These are phyloP conservation scores for Stenocarpella maydis DNA, from an alignment of 2,329 filamentous ascomycete species.

Conservation along the genomic window DNA sequence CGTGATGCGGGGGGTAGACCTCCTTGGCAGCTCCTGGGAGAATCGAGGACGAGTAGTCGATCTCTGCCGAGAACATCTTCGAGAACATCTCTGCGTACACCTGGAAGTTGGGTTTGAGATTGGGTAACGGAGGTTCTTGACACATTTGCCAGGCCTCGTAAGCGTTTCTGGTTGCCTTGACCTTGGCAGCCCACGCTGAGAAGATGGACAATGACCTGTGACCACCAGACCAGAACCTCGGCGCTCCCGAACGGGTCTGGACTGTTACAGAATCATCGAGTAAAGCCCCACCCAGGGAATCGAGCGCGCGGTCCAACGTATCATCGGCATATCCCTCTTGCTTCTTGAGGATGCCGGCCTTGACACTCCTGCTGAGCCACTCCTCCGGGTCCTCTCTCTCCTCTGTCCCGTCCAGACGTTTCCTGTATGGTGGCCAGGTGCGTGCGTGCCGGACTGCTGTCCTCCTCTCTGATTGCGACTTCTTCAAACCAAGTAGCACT, in stretches of 20 bases:
- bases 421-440: slow-evolving; percentile 69
- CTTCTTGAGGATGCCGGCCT: slow-evolving; percentile 61
- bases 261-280: slow-evolving; percentile 63
- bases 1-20: slow-evolving; percentile 60
- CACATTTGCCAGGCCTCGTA: slow-evolving; percentile 68
- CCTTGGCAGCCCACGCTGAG: slow-evolving; percentile 61
- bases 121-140: slow-evolving; percentile 47
- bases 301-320: slow-evolving; percentile 57
- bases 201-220: slow-evolving; percentile 47
- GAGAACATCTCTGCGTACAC: slow-evolving; percentile 69
- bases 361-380: slow-evolving; percentile 61
- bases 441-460: slow-evolving; percentile 57
- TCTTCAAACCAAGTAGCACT: slow-evolving; percentile 62
- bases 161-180: slow-evolving; percentile 66
- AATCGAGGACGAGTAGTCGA: slow-evolving; percentile 39
- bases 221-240: slow-evolving; percentile 42
- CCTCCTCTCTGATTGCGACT: slow-evolving; percentile 58
- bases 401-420: slow-evolving; percentile 66
- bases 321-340: slow-evolving; percentile 63
- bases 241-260: slow-evolving; percentile 55
- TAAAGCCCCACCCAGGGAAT: slow-evolving; percentile 61
- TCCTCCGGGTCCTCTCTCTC: slow-evolving; percentile 60
- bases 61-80: slow-evolving; percentile 56
- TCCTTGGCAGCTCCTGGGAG: slow-evolving; percentile 69
- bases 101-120: slow-evolving; percentile 46